Evolutionary conservation across 139 green algal genomes (phyloP).

Genomic region (Yamagishiella unicocca): DNA sequence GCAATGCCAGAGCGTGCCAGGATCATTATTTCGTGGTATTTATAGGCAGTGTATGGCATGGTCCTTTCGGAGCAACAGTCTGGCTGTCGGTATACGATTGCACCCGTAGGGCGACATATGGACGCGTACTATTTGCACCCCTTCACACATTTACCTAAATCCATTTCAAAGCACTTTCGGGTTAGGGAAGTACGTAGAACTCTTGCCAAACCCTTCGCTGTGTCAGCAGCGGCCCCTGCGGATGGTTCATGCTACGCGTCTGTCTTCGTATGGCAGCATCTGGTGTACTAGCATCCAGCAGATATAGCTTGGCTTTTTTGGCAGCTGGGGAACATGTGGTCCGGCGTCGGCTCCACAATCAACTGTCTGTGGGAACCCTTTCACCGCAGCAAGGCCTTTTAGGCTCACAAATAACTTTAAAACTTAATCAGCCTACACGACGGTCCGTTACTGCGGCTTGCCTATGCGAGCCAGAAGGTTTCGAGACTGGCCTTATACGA

Average conservation of each 20-base stretch:
- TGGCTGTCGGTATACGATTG: too few relatives aligned
- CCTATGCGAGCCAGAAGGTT: background rate
- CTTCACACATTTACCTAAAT: too few relatives aligned
- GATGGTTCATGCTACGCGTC: slow-evolving; percentile 25
- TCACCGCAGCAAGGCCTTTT: background rate
- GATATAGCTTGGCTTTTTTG: background rate
- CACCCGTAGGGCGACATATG: too few relatives aligned
- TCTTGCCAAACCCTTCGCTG: background rate
- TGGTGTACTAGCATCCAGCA: background rate
- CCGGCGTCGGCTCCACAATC: background rate
- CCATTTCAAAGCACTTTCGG: too few relatives aligned
- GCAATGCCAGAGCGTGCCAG: too few relatives aligned
- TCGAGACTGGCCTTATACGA: slow-evolving; percentile 18
- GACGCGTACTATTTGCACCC: too few relatives aligned
- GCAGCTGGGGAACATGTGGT: background rate
- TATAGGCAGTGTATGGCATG: too few relatives aligned
- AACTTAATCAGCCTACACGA: background rate
- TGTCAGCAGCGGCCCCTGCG: background rate
- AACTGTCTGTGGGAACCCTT: background rate
- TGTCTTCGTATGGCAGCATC: slow-evolving; percentile 22
- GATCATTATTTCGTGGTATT: too few relatives aligned
- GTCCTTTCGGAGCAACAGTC: too few relatives aligned
- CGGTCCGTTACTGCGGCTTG: background rate
- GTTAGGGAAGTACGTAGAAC: too few relatives aligned
- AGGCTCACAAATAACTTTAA: background rate